Conservation (phyloP, 192 early-diverging fungal genomes). For the Podila epicladia region DNA sequence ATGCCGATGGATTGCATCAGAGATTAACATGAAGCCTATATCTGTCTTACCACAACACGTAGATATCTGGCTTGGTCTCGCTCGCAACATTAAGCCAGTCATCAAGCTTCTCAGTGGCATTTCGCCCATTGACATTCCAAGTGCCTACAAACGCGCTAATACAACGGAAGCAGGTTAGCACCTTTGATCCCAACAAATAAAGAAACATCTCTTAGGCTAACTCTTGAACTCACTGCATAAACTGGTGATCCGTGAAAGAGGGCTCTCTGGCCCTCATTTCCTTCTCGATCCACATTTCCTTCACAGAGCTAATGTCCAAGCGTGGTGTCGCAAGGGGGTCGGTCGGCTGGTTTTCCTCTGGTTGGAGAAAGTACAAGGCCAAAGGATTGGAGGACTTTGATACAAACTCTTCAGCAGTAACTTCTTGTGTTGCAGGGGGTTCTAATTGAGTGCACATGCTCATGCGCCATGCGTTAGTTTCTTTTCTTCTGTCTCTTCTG, state of each 20-base stretch:
- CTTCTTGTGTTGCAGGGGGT: not conserved
- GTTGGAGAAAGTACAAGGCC: constrained; percentile 42
- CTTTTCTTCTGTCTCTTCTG: too few species aligned
- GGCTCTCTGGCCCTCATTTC: constrained; percentile 36
- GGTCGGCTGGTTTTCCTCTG: constrained; percentile 24
- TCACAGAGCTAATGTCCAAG: constrained; percentile 31
- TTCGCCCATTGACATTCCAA: constrained; percentile 90
- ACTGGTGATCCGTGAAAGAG: constrained; percentile 28
- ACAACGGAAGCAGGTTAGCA: not conserved
- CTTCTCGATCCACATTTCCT: constrained; percentile 40
- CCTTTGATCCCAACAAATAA: too few species aligned
- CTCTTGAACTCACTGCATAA: constrained; percentile 31
- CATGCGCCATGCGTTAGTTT: too few species aligned
- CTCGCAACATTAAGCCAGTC: constrained; percentile 71
- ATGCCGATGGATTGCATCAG: too few species aligned
- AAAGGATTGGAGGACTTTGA: constrained; percentile 31
- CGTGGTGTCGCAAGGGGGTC: constrained; percentile 1
- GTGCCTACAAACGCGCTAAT: constrained; percentile 80
- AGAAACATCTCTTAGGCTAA: too few species aligned
- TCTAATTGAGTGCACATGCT: not conserved
- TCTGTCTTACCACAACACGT: constrained; percentile 71
- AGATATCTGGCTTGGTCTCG: constrained; percentile 65
- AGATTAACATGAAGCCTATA: too few species aligned
- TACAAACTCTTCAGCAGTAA: constrained; percentile 39
- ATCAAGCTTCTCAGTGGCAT: constrained; percentile 64